These are phyloP conservation scores for Phylloporus sp. DNA, from an alignment of 768 basidiomycete genomes.

Conservation along the genomic window DNA sequence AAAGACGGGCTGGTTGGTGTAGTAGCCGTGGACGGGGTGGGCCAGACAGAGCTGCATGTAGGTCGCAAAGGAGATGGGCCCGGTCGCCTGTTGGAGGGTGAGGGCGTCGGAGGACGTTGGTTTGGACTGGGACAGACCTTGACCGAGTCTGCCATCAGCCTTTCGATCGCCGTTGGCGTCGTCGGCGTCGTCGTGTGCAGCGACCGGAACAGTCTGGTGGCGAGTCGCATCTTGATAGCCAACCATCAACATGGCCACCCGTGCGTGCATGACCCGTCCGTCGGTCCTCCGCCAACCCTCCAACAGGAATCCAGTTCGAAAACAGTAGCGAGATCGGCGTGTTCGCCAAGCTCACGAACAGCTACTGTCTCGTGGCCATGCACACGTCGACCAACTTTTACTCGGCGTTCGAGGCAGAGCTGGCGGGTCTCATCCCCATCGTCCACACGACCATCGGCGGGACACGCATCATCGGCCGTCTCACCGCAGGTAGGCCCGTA, in stretches of 20 bases:
- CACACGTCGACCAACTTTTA: conserved; percentile 97
- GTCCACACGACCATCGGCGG: conserved; percentile 95
- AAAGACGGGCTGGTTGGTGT: conserved; percentile 82
- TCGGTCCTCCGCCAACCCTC: not conserved
- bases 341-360: conserved; percentile 96
- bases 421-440: conserved; percentile 90
- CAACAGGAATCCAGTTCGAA: conserved; percentile 82
- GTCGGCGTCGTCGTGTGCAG: conserved; percentile 1
- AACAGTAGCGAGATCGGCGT: conserved; percentile 95
- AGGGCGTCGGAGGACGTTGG: not conserved
- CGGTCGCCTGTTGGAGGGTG: conserved; percentile 56
- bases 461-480: conserved; percentile 86
- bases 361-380: conserved; percentile 91
- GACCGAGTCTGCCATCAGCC: conserved; percentile 64
- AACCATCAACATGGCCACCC: conserved; percentile 52
- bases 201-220: not conserved
- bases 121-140: conserved; percentile 46
- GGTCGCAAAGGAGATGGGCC: conserved; percentile 80
- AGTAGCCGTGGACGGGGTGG: conserved; percentile 91
- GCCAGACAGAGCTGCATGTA: conserved; percentile 92
- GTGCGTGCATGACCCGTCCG: conserved; percentile 59
- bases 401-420: conserved; percentile 93
- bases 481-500: conserved; percentile 71
- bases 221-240: conserved; percentile 7
- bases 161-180: conserved; percentile 47